phyloP scores from a whole-genome alignment of 176 grass and related monocot genomes.

The Phoenix roebelenii region DNA sequence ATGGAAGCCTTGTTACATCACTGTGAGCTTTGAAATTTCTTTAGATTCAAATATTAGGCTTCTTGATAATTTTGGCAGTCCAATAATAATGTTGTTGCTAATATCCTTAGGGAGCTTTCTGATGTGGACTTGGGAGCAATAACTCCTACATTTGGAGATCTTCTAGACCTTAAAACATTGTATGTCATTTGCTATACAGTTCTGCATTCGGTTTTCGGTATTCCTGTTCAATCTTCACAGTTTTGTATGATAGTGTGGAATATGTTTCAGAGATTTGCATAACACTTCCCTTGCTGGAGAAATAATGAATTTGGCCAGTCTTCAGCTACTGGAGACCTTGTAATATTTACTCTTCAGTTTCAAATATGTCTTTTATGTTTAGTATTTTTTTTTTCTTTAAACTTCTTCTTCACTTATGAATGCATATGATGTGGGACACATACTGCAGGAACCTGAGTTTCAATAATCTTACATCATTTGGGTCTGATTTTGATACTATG shows the following conservation, averaged over 20 bases:
- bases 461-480: constrained; percentile 32
- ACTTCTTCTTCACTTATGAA: not conserved
- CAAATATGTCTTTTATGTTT: no score
- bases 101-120: constrained; percentile 28
- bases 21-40: constrained; percentile 18
- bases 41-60: no score
- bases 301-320: constrained; percentile 28
- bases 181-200: constrained; percentile 1
- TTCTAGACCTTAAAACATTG: constrained; percentile 31
- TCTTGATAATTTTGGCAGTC: no score
- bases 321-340: constrained; percentile 29
- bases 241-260: no score
- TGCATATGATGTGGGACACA: not conserved
- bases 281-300: constrained; percentile 33
- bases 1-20: constrained; percentile 24
- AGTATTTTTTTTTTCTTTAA: no score
- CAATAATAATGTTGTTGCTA: constrained; percentile 1
- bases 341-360: not conserved
- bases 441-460: constrained; percentile 30
- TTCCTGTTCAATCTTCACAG: no score
- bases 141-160: constrained; percentile 32
- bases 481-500: constrained; percentile 25
- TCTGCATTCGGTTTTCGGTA: no score
- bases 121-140: constrained; percentile 34
- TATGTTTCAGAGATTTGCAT: constrained; percentile 27